These are phyloP conservation scores for Zalaria sp. DNA, from an alignment of 2,329 filamentous ascomycete genomes.

Conservation along the genomic window DNA sequence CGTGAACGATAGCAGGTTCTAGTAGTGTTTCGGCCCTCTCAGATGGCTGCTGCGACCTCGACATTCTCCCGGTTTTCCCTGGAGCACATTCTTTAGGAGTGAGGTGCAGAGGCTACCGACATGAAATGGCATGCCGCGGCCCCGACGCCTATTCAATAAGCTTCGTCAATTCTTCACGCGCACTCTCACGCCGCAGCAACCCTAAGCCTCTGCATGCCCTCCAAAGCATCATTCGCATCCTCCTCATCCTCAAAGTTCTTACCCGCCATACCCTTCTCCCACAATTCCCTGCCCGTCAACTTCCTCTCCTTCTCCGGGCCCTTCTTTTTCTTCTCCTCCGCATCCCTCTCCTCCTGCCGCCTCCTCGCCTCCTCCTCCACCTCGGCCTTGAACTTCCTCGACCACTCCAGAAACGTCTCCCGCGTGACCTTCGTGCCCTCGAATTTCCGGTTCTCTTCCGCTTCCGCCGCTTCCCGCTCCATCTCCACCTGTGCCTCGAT, in stretches of 20 bases:
- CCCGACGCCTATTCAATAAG: no score
- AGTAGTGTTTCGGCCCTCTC: no score
- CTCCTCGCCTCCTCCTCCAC: slow-evolving; percentile 56
- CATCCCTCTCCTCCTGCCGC: slow-evolving; percentile 50
- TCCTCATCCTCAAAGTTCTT: slow-evolving; percentile 55
- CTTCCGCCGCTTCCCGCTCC: slow-evolving; percentile 51
- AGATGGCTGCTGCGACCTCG: no score
- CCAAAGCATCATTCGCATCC: slow-evolving; percentile 40
- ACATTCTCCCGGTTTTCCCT: no score
- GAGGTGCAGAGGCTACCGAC: no score
- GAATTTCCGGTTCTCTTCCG: slow-evolving; percentile 93
- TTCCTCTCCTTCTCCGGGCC: slow-evolving; percentile 54
- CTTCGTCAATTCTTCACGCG: no score
- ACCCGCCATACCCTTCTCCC: slow-evolving; percentile 36
- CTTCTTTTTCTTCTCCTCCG: slow-evolving; percentile 46
- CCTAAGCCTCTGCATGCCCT: slow-evolving; percentile 57
- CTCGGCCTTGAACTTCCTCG: slow-evolving; percentile 62
- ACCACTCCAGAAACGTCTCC: slow-evolving; percentile 75
- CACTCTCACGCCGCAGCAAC: slow-evolving; percentile 25
- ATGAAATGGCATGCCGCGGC: no score
- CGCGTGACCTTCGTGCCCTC: slow-evolving; percentile 79
- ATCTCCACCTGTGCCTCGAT: slow-evolving; percentile 39
- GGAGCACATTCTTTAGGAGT: no score
- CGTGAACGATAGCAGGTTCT: no score
- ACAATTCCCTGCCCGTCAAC: slow-evolving; percentile 46